Base-by-base conservation (phyloP, 176 grass and related monocot species). In the Rhynchospora tenuis region DNA sequence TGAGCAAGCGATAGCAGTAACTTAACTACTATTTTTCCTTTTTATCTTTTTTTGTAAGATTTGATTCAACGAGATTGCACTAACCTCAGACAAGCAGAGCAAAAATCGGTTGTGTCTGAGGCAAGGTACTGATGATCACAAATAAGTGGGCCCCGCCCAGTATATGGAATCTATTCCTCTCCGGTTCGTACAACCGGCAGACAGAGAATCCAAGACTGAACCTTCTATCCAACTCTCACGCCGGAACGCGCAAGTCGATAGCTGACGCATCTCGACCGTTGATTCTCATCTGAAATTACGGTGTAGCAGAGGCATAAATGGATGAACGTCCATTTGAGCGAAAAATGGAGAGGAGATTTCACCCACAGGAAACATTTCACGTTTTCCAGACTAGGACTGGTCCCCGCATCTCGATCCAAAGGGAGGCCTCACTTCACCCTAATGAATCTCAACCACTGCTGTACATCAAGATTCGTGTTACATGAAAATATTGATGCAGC, bases 161-260 rank as follows among this genome's bases (percentile, higher is more conserved):
- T 64, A 81, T 45, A 82, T 62, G 59, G 80, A 82, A 51, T 82
- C 80, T 65, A 68, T 65, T 82, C 61, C 80, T 82, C 80, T 82
- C 80, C 80, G 46, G 59, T 82, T 82, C 57, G 61, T 68, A 82
- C 59, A 22, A 31, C 44, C 45, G n/a, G 28, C 20, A 82, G 59
- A 66, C 43, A 23, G 38, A 17, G 44, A 68, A 82, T 82, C 33
- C 61, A 27, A 67, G 43, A 67, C 14, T 50, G 57, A 81, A 61
- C 12, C 16, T 75, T 75, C 72, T 54, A 28, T 75, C 13, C 47
- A 75, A 73, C 24, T 9, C 13, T 73, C 20, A 73, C 1, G n/a
- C 20, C 44, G n/a, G 17, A 45, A 71, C 9, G 38, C 38, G 8
- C 4, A 44, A 46, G 43, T 48, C 69, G 11, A n/a, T 9, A 19